phyloP scores from a whole-genome alignment of 768 basidiomycete genomes.

The Chalciporus sphaerocephalus region DNA sequence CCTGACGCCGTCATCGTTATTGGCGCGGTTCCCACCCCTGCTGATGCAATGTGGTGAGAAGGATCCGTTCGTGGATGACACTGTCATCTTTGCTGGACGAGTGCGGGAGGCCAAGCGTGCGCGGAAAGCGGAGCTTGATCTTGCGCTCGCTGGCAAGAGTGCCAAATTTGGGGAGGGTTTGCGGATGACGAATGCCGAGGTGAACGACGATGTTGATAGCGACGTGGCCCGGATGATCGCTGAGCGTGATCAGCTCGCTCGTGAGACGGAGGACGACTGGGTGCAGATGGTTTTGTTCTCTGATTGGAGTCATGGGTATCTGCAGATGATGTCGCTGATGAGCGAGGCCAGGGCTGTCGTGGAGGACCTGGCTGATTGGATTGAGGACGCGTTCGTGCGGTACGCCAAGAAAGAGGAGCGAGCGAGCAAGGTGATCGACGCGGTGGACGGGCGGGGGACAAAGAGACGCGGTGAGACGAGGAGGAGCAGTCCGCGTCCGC shows the following conservation, averaged over 20 bases:
- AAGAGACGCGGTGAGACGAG: slow-evolving; percentile 28
- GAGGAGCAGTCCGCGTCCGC: slow-evolving; percentile 19
- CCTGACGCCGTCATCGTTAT: slow-evolving; percentile 73
- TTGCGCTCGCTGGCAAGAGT: slow-evolving; percentile 56
- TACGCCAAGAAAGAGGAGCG: slow-evolving; percentile 29
- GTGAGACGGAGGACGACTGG: slow-evolving; percentile 89
- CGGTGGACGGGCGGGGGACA: slow-evolving; percentile 7
- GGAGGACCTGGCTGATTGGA: slow-evolving; percentile 87
- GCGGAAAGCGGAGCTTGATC: slow-evolving; percentile 68
- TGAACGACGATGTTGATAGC: slow-evolving; percentile 24
- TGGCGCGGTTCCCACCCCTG: slow-evolving; percentile 91
- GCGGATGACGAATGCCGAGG: slow-evolving; percentile 52
- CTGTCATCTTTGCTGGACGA: slow-evolving; percentile 91
- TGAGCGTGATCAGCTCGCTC: slow-evolving; percentile 56
- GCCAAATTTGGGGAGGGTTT: slow-evolving; percentile 58
- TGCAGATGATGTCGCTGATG: slow-evolving; percentile 92
- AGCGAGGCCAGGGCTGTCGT: slow-evolving; percentile 74
- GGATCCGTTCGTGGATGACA: slow-evolving; percentile 95
- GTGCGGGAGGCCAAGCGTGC: slow-evolving; percentile 92
- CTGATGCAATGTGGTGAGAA: slow-evolving; percentile 95
- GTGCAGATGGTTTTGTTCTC: slow-evolving; percentile 90
- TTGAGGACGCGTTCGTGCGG: slow-evolving; percentile 65
- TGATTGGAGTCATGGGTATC: slow-evolving; percentile 96
- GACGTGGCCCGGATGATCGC: slow-evolving; percentile 42
- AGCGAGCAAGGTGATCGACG: slow-evolving; percentile 16